phyloP scores from a whole-genome alignment of 371 early-diverging fungal species.

The Mucor ambiguus region DNA sequence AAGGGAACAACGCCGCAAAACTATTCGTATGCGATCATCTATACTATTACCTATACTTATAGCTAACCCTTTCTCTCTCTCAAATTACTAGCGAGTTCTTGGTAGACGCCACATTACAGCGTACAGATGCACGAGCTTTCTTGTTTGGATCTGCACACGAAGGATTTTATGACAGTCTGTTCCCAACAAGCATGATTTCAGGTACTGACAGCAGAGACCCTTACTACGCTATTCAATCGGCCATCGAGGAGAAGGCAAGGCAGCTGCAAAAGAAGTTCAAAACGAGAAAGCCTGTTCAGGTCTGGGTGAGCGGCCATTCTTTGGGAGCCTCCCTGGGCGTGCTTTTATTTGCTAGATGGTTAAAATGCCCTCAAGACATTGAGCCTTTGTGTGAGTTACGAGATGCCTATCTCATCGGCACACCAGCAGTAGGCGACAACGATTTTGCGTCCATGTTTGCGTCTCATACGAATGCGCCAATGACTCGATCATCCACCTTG shows the following conservation, averaged over 20 bases:
- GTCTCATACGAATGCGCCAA: conserved; percentile 31
- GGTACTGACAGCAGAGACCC: conserved; percentile 41
- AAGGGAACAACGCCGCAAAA: conserved; percentile 50
- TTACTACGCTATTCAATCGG: conserved; percentile 43
- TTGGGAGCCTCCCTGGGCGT: conserved; percentile 53
- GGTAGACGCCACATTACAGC: conserved; percentile 42
- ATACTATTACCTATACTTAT: background rate
- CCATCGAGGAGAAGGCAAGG: conserved; percentile 37
- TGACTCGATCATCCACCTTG: conserved; percentile 23
- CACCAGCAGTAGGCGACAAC: conserved; percentile 50
- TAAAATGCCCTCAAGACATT: conserved; percentile 40
- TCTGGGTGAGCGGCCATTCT: conserved; percentile 59
- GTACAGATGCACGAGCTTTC: conserved; percentile 38
- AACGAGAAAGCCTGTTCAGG: conserved; percentile 36
- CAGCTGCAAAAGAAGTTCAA: conserved; percentile 15
- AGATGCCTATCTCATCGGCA: conserved; percentile 48
- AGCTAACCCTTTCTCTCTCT: no score
- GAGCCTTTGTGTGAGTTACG: conserved; percentile 33
- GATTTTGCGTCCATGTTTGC: conserved; percentile 47
- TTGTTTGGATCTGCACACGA: conserved; percentile 45
- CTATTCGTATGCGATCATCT: background rate
- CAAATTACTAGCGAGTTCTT: conserved; percentile 45
- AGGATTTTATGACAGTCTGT: conserved; percentile 46
- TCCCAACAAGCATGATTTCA: conserved; percentile 18
- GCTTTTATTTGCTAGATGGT: conserved; percentile 48